These are phyloP conservation scores for Mycena vitilis DNA, from an alignment of 768 basidiomycete species.

Conservation along the genomic window DNA sequence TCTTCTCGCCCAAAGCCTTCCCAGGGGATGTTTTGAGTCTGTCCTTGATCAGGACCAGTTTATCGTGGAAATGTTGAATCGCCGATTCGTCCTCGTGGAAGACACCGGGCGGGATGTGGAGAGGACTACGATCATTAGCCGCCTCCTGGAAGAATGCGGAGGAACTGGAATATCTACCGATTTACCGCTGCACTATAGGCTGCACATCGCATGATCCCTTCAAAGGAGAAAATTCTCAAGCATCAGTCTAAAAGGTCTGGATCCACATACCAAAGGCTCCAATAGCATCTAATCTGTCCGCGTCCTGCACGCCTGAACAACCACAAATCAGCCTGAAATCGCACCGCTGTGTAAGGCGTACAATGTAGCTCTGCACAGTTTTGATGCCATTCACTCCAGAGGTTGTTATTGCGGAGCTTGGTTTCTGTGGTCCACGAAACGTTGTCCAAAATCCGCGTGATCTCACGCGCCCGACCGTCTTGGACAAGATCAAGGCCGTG, in stretches of 20 bases:
- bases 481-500: conserved; percentile 66
- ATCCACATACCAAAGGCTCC: conserved; percentile 60
- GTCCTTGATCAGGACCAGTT: conserved; percentile 79
- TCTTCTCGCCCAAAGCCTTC: conserved; percentile 69
- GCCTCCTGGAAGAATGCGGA: neutral
- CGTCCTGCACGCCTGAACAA: conserved; percentile 57
- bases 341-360: neutral
- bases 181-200: conserved; percentile 61
- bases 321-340: neutral
- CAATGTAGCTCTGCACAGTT: conserved; percentile 28
- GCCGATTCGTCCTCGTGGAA: conserved; percentile 61
- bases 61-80: conserved; percentile 88
- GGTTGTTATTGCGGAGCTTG: conserved; percentile 49
- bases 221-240: neutral
- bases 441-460: conserved; percentile 76
- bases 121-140: conserved; percentile 45
- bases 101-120: conserved; percentile 62
- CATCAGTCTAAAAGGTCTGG: conserved; percentile 28
- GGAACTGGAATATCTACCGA: conserved; percentile 33
- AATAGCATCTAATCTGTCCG: conserved; percentile 66
- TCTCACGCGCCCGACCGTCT: conserved; percentile 67
- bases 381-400: conserved; percentile 22
- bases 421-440: conserved; percentile 91
- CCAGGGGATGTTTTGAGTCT: conserved; percentile 84
- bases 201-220: conserved; percentile 62